These are phyloP conservation scores for Leishmania aethiopica DNA, from an alignment of 208 protist species.

Conservation along the genomic window DNA sequence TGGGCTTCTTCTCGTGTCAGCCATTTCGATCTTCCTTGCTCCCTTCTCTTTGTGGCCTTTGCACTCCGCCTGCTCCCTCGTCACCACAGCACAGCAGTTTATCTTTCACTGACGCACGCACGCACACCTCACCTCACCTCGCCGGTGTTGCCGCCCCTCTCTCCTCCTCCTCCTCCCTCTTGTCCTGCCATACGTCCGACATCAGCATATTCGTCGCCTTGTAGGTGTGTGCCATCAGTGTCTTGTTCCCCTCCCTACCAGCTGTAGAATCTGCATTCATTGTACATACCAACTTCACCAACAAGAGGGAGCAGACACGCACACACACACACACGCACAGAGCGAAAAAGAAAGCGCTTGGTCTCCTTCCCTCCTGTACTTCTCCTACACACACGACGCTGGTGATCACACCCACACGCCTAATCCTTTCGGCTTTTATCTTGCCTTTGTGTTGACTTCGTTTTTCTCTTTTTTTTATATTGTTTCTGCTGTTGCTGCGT, in stretches of 20 bases:
- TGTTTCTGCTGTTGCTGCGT: background rate
- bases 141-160: background rate
- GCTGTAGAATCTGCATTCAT: background rate
- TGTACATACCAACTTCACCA: background rate
- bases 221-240: background rate
- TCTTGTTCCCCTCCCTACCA: background rate
- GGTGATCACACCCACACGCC: background rate
- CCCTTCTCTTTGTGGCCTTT: background rate
- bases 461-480: background rate
- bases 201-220: background rate
- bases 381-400: background rate
- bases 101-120: background rate
- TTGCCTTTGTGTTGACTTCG: background rate
- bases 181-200: background rate
- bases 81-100: background rate
- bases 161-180: background rate
- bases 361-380: background rate
- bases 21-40: background rate
- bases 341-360: background rate
- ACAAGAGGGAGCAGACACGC: background rate
- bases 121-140: background rate
- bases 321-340: background rate
- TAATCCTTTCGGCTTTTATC: background rate
- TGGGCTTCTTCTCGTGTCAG: background rate
- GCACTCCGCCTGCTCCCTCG: background rate